phyloP scores from a whole-genome alignment of 306 rosid genomes.

The Rubus idaeus region DNA sequence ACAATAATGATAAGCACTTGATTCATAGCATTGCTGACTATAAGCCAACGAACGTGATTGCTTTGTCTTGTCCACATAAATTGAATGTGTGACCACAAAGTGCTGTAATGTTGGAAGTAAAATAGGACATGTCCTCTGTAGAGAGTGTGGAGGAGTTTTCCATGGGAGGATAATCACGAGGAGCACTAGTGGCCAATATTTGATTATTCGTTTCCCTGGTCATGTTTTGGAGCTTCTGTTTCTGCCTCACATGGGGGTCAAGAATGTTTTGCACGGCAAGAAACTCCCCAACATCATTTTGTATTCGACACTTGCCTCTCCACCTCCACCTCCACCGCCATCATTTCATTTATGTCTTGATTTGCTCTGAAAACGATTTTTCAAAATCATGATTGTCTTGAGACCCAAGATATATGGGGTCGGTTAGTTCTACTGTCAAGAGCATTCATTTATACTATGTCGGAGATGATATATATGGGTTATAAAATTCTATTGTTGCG shows the following conservation, averaged over 20 bases:
- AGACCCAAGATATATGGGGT: no score
- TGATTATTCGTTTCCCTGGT: not conserved
- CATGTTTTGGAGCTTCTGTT: not conserved
- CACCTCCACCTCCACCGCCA: not conserved
- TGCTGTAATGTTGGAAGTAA: not conserved
- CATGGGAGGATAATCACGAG: not conserved
- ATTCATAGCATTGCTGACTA: no score
- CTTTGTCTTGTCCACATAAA: not conserved
- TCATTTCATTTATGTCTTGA: not conserved
- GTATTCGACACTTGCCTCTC: not conserved
- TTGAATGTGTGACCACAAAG: not conserved
- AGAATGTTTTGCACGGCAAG: not conserved
- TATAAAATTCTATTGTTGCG: no score
- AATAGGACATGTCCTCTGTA: not conserved
- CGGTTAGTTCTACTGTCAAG: no score
- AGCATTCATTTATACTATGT: no score
- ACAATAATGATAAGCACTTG: not conserved
- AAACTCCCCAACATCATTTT: not conserved
- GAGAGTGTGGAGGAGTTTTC: not conserved
- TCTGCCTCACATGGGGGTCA: not conserved
- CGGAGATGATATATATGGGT: no score
- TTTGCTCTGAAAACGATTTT: not conserved
- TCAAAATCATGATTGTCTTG: no score
- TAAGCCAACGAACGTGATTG: not conserved
- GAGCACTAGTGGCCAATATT: not conserved